Base-by-base conservation (phyloP, 176 grass and related monocot species). In the Juncus inflexus region DNA sequence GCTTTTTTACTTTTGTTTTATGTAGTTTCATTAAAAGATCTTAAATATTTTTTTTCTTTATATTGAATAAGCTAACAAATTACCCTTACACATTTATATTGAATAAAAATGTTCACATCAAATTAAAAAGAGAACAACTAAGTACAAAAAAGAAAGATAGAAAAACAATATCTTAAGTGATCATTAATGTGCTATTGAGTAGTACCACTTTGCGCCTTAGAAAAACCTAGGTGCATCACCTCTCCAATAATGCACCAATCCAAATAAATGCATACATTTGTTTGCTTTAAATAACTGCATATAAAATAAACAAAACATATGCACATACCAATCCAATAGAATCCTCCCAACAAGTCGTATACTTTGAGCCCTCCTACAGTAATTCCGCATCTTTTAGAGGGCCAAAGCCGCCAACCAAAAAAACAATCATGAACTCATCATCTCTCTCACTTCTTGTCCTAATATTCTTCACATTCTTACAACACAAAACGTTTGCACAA, bases 371-470 rank as follows among this genome's bases (percentile, higher is more conserved):
- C 53, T 39, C 9, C 41, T 13, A 70, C 42, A 66, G 10, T 28
- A 35, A 58, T 5, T 35, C n/a, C 37, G 42, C 67, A 70, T 58
- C 42, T 71, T 37, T 55, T 42, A 41, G 38, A 68, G 52, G 66
- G 4, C 16, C 15, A 13, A 19, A 50, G 37, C 65, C n/a, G n/a
- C n/a, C n/a, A n/a, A n/a, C n/a, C n/a, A n/a, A n/a, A n/a, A n/a
- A n/a, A n/a, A n/a, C n/a, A 70, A 37, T 40, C 38, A 71, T 71
- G 67, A 57, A 71, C 54, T 35, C 53, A 58, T 71, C 67, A 37
- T 57, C 14, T 64, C 47, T 62, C 13, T 11, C 54, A 5, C 10
- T 71, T 7, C 28, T 63, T 5, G 3, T 62, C 6, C 64, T 41
- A 35, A 14, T 42, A 40, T 35, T 71, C 50, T 61, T 35, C 9